Percentiles rank a stretch among this genome's conserved stretches.
These are phyloP conservation scores for Moringa oleifera DNA, from an alignment of 345 rosid species.

Conservation along the genomic window DNA sequence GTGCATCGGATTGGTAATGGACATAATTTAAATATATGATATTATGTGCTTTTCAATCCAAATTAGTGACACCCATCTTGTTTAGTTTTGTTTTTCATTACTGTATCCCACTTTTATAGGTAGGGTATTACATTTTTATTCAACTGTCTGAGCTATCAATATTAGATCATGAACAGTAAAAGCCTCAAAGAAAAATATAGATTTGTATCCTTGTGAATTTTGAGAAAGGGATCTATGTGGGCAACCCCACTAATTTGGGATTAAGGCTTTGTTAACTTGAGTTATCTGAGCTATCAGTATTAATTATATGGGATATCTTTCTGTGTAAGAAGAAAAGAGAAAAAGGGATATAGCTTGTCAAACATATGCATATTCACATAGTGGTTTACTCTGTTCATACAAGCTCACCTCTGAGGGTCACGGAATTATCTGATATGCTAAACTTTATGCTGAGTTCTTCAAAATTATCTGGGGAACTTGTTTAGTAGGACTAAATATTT, in stretches of 20 bases:
- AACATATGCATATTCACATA: too few species aligned
- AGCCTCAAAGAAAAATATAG: background rate
- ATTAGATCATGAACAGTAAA: background rate
- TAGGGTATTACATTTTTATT: background rate
- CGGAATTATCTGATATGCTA: too few species aligned
- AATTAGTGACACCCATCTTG: conserved; percentile 4
- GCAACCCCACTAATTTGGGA: background rate
- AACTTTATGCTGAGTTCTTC: background rate
- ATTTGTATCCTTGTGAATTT: background rate
- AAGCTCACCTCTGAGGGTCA: too few species aligned
- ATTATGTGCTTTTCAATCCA: conserved; percentile 9
- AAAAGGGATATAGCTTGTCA: too few species aligned
- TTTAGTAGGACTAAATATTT: background rate
- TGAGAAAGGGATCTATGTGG: background rate
- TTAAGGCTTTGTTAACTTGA: background rate
- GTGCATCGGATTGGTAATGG: conserved; percentile 88
- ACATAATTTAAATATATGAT: conserved; percentile 9
- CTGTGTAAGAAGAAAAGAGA: too few species aligned
- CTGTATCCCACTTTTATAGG: background rate
- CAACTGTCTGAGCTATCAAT: background rate
- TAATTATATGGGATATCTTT: background rate
- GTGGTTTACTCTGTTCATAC: too few species aligned
- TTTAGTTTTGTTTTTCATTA: too few species aligned
- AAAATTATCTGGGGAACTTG: background rate
- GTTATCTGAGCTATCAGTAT: too few species aligned